Evolutionary conservation across 2,329 filamentous ascomycete genomes (phyloP).

Genomic region (Cladosporium sp.): DNA sequence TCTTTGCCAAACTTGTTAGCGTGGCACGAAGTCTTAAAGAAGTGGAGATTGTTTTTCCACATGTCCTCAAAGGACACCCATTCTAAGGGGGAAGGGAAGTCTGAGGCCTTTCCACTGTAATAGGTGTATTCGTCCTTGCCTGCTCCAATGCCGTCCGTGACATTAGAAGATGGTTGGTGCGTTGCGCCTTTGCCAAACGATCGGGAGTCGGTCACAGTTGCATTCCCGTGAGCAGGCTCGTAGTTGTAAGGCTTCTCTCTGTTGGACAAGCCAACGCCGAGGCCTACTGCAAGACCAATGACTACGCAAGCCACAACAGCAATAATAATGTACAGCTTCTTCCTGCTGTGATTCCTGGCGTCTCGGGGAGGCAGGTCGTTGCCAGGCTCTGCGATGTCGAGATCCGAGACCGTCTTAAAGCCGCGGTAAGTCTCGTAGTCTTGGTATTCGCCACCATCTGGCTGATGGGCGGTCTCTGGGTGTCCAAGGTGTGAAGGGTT

Average conservation of each 20-base stretch:
- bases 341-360: not conserved
- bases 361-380: not conserved
- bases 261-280: slow-evolving; percentile 2
- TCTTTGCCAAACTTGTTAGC: slow-evolving; percentile 29
- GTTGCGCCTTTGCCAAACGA: slow-evolving; percentile 28
- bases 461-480: not conserved
- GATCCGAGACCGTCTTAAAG: slow-evolving; percentile 7
- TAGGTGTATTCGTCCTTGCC: slow-evolving; percentile 27
- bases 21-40: slow-evolving; percentile 31
- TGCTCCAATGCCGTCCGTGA: slow-evolving; percentile 19
- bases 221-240: not conserved
- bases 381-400: slow-evolving; percentile 1
- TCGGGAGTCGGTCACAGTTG: slow-evolving; percentile 26
- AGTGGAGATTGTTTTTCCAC: slow-evolving; percentile 32
- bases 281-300: slow-evolving; percentile 10
- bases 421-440: slow-evolving; percentile 11
- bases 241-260: slow-evolving; percentile 1
- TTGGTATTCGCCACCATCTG: slow-evolving; percentile 2
- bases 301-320: not conserved
- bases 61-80: slow-evolving; percentile 30
- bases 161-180: slow-evolving; percentile 19
- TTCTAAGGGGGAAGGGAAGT: slow-evolving; percentile 17
- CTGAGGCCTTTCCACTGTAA: slow-evolving; percentile 26
- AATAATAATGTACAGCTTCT: not conserved
- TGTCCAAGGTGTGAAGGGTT: slow-evolving; percentile 3